Conservation (phyloP, 805 yeast genomes). For the Candida yuanshanica region DNA sequence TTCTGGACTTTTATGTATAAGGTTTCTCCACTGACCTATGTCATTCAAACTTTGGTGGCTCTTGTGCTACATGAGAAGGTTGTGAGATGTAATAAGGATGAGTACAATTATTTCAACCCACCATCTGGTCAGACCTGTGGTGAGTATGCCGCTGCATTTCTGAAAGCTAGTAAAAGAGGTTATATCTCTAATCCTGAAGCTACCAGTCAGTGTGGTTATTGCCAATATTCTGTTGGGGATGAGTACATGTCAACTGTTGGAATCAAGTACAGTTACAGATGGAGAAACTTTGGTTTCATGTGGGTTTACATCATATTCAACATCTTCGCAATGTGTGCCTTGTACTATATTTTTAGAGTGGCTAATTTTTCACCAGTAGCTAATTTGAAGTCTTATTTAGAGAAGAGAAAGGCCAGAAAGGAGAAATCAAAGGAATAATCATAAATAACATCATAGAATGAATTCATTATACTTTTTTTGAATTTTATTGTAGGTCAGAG, state of each 20-base stretch:
- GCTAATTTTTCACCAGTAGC: conserved; percentile 2
- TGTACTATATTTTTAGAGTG: conserved; percentile 11
- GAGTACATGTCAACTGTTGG: conserved; percentile 39
- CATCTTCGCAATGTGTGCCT: conserved; percentile 24
- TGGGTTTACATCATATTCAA: conserved; percentile 45
- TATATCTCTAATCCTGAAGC: conserved; percentile 50
- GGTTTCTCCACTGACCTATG: conserved; percentile 56
- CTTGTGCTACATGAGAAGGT: conserved; percentile 42
- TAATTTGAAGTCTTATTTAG: not conserved
- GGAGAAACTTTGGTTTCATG: conserved; percentile 65
- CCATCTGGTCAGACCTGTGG: conserved; percentile 59
- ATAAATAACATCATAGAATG: too few relatives aligned
- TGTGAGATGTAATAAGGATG: conserved; percentile 44
- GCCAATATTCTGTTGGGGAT: conserved; percentile 38
- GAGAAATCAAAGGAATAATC: too few relatives aligned
- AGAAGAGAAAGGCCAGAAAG: conserved; percentile 1
- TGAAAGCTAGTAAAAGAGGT: conserved; percentile 42
- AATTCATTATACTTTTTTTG: too few relatives aligned
- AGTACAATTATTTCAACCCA: conserved; percentile 45
- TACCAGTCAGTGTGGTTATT: conserved; percentile 43
- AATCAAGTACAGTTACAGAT: conserved; percentile 41
- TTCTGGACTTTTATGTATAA: conserved; percentile 75
- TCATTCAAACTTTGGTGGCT: conserved; percentile 46
- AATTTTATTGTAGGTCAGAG: too few relatives aligned
- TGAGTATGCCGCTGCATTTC: conserved; percentile 37